Evolutionary conservation across 805 yeast genomes (phyloP).

Genomic region (Saccharomycopsis fodiens): DNA sequence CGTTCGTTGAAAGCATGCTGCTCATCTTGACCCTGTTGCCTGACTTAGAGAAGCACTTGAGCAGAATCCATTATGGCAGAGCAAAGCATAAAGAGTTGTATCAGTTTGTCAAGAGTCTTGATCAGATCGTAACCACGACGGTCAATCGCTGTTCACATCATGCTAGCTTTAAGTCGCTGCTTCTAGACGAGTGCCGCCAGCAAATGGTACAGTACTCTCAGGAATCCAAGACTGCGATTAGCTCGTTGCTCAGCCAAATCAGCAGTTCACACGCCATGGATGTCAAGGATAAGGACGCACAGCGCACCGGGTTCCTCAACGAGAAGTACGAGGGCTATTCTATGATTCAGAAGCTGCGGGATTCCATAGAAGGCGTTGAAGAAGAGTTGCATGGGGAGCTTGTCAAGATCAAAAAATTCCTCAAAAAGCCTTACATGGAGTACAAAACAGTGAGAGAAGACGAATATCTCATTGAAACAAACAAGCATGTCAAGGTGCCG

Average conservation of each 20-base stretch:
- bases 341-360: slow-evolving; percentile 31
- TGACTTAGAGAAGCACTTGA: slow-evolving; percentile 53
- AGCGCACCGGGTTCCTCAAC: slow-evolving; percentile 37
- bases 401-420: slow-evolving; percentile 32
- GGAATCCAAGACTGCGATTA: slow-evolving; percentile 26
- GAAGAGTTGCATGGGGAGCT: slow-evolving; percentile 46
- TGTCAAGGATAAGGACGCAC: slow-evolving; percentile 39
- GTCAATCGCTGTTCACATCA: slow-evolving; percentile 23
- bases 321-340: slow-evolving; percentile 33
- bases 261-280: slow-evolving; percentile 41
- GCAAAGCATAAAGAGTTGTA: slow-evolving; percentile 56
- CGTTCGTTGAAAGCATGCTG: slow-evolving; percentile 32
- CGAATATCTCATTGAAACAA: slow-evolving; percentile 69
- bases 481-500: slow-evolving; percentile 45
- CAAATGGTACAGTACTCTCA: slow-evolving; percentile 31
- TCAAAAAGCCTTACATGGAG: slow-evolving; percentile 50
- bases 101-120: slow-evolving; percentile 40
- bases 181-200: slow-evolving; percentile 33
- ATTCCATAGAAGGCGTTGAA: slow-evolving; percentile 38
- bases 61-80: slow-evolving; percentile 51
- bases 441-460: slow-evolving; percentile 54
- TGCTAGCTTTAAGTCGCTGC: slow-evolving; percentile 23
- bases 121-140: slow-evolving; percentile 29
- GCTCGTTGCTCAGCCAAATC: slow-evolving; percentile 39
- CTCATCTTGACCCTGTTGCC: slow-evolving; percentile 32